Conservation (phyloP, 106 monocot species). For the Allium sativum region DNA sequence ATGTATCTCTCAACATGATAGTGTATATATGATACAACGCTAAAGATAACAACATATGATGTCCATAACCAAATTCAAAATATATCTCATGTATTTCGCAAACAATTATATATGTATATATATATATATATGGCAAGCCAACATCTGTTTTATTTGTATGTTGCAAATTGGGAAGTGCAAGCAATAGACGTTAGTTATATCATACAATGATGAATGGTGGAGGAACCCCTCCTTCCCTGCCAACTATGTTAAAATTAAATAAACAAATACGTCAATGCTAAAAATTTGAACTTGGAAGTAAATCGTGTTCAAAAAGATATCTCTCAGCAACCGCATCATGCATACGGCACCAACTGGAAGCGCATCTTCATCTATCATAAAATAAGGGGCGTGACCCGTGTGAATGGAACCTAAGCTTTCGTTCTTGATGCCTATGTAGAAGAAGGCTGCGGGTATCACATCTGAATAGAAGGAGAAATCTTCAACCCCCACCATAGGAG, state of each 20-base stretch:
- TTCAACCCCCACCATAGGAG: conserved; percentile 72
- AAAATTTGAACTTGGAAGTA: not conserved
- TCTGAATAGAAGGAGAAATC: conserved; percentile 84
- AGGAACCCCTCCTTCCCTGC: not conserved
- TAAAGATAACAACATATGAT: no score
- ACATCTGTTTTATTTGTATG: not conserved
- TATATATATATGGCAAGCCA: conserved; percentile 12
- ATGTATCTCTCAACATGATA: no score
- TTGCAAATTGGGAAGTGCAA: not conserved
- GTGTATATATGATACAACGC: no score
- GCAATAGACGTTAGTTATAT: not conserved
- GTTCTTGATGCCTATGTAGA: conserved; percentile 58
- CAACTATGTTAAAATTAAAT: not conserved
- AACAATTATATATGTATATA: no score
- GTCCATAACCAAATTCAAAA: no score
- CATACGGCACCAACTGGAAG: conserved; percentile 63
- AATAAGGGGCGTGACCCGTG: conserved; percentile 56
- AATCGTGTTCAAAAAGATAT: conserved; percentile 29
- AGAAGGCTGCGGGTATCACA: conserved; percentile 63
- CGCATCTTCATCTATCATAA: conserved; percentile 66
- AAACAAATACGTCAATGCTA: not conserved
- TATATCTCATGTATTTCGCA: no score
- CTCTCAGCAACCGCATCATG: conserved; percentile 80
- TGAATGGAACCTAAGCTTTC: conserved; percentile 49
- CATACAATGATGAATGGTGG: not conserved